Conservation (phyloP, 1,284 basidiomycete species). For the Cryptococcus sp. region DNA sequence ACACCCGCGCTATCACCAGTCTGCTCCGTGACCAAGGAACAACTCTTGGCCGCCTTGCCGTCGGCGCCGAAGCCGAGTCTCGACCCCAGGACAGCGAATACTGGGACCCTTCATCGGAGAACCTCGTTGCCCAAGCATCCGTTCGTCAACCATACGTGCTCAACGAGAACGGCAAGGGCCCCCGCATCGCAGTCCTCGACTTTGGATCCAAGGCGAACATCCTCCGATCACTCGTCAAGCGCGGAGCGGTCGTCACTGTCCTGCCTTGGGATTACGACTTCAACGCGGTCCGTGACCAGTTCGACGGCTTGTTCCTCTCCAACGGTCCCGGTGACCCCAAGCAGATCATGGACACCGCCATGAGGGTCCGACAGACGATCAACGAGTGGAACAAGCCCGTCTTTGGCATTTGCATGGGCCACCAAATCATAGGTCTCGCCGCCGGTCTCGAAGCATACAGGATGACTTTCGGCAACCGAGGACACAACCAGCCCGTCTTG, state of each 20-base stretch:
- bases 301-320: conserved; percentile 92
- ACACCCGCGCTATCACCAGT: conserved; percentile 93
- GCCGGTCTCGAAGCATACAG: conserved; percentile 91
- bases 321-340: conserved; percentile 95
- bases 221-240: conserved; percentile 83
- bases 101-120: conserved; percentile 90
- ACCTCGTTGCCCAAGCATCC: conserved; percentile 90
- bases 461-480: conserved; percentile 88
- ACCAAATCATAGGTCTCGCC: conserved; percentile 95
- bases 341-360: conserved; percentile 82
- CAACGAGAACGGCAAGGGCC: conserved; percentile 75
- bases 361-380: conserved; percentile 77
- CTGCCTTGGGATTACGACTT: conserved; percentile 98
- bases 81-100: conserved; percentile 69
- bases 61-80: conserved; percentile 73
- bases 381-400: conserved; percentile 88
- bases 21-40: conserved; percentile 96
- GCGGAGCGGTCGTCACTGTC: conserved; percentile 89
- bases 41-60: conserved; percentile 85
- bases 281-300: conserved; percentile 83
- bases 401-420: conserved; percentile 99
- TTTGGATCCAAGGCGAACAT: conserved; percentile 99
- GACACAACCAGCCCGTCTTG: conserved; percentile 98
- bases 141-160: conserved; percentile 82
- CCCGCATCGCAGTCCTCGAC: conserved; percentile 92